Percentiles rank a stretch among this genome's conserved stretches.
Conservation (phyloP, 2,329 filamentous ascomycete species). For the Fusarium sp. region DNA sequence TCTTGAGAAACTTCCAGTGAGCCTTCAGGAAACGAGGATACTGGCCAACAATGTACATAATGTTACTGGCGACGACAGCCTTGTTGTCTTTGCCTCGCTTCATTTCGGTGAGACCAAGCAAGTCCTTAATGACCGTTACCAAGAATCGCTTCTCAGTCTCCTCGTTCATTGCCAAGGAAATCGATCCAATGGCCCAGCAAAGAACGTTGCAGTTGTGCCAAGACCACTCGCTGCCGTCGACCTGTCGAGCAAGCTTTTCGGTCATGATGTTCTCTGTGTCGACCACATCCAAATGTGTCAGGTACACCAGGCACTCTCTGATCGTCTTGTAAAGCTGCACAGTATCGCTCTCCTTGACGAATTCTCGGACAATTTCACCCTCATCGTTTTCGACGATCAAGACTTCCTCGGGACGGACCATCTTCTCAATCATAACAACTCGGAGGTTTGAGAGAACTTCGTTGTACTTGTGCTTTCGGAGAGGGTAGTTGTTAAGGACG, state of each 20-base stretch:
- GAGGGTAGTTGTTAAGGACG: slow-evolving; percentile 87
- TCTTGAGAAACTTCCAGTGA: slow-evolving; percentile 99
- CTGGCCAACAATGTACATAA: slow-evolving; percentile 99
- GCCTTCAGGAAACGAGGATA: slow-evolving; percentile 98
- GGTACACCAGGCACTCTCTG: slow-evolving; percentile 93
- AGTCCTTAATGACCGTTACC: slow-evolving; percentile 98
- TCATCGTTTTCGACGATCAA: slow-evolving; percentile 99
- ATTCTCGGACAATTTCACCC: slow-evolving; percentile 97
- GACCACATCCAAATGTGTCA: slow-evolving; percentile 96
- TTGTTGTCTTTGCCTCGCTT: slow-evolving; percentile 99
- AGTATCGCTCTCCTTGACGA: slow-evolving; percentile 98
- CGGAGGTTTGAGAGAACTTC: slow-evolving; percentile 94
- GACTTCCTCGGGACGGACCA: slow-evolving; percentile 98
- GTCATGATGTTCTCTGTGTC: slow-evolving; percentile 99
- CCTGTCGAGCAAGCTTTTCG: slow-evolving; percentile 94
- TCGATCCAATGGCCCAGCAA: slow-evolving; percentile 99
- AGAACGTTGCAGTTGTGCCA: slow-evolving; percentile 99
- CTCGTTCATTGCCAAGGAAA: slow-evolving; percentile 98
- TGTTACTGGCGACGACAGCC: slow-evolving; percentile 97
- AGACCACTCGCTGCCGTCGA: slow-evolving; percentile 96
- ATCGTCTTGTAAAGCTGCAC: slow-evolving; percentile 99
- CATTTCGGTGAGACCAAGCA: slow-evolving; percentile 97
- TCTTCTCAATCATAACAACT: slow-evolving; percentile 99
- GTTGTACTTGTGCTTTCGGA: slow-evolving; percentile 97
- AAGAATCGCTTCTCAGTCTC: slow-evolving; percentile 99